Conservation (phyloP, 83 land plant genomes). For the Larix sibirica region DNA sequence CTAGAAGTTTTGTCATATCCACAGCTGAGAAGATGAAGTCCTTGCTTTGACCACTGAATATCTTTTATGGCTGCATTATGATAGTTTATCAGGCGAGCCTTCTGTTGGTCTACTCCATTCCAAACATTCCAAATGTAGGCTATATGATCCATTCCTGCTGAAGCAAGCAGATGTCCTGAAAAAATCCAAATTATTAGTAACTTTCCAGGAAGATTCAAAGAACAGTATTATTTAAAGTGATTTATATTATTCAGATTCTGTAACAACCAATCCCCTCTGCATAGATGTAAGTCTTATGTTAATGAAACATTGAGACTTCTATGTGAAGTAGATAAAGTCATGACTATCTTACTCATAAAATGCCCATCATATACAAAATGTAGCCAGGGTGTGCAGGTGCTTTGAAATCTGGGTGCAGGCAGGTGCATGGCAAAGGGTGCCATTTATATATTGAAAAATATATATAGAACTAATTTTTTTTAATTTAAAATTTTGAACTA, state of each 20-base stretch:
- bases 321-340: too few species aligned
- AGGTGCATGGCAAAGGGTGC: too few species aligned
- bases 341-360: too few species aligned
- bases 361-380: too few species aligned
- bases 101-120: constrained; percentile 45
- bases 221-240: neutral
- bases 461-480: too few species aligned
- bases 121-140: constrained; percentile 89
- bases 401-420: too few species aligned
- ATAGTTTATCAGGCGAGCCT: constrained; percentile 42
- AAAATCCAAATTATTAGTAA: neutral
- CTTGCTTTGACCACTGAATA: constrained; percentile 77
- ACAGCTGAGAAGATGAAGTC: constrained; percentile 77
- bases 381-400: too few species aligned
- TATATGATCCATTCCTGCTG: constrained; percentile 83
- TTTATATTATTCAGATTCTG: neutral
- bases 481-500: too few species aligned
- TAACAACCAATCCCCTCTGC: neutral
- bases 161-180: constrained; percentile 93
- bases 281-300: neutral
- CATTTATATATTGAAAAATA: too few species aligned
- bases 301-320: neutral
- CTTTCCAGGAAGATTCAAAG: neutral
- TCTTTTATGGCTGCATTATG: constrained; percentile 91
- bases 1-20: constrained; percentile 82